Conservation (phyloP, 2,329 filamentous ascomycete species). For the Nannizzia gypsea region DNA sequence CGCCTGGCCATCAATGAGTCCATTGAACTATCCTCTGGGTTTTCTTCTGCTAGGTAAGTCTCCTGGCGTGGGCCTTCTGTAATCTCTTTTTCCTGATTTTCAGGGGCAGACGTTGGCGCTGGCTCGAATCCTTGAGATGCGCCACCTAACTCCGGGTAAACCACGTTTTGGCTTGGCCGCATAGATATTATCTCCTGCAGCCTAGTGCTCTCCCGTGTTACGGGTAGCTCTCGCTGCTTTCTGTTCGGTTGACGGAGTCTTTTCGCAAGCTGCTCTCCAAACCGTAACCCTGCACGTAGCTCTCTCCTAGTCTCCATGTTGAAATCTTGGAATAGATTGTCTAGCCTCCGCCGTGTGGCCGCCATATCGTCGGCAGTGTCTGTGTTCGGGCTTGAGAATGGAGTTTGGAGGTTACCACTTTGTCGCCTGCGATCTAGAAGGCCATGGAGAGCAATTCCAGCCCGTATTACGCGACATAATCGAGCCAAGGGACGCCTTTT, state of each 20-base stretch:
- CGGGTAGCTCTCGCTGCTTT: slow-evolving; percentile 1
- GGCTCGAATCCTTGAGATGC: background rate
- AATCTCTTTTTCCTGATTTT: background rate
- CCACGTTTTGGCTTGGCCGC: background rate
- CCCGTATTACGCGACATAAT: slow-evolving; percentile 26
- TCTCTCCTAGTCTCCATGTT: slow-evolving; percentile 28
- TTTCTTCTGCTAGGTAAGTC: slow-evolving; percentile 1
- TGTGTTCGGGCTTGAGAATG: slow-evolving; percentile 10
- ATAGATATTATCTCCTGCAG: background rate
- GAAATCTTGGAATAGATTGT: slow-evolving; percentile 29
- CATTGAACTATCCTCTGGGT: slow-evolving; percentile 5
- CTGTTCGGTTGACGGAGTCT: slow-evolving; percentile 18
- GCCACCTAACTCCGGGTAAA: slow-evolving; percentile 1
- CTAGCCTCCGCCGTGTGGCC: slow-evolving; percentile 21
- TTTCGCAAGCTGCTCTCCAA: slow-evolving; percentile 35
- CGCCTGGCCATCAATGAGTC: slow-evolving; percentile 19
- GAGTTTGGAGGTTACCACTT: slow-evolving; percentile 10
- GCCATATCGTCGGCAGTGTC: slow-evolving; percentile 14
- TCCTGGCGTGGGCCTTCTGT: background rate
- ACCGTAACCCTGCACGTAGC: slow-evolving; percentile 30
- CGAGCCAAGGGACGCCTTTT: slow-evolving; percentile 19
- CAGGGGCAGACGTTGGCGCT: background rate
- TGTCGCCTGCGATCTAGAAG: slow-evolving; percentile 16
- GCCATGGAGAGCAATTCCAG: slow-evolving; percentile 29
- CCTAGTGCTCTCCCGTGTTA: background rate